phyloP scores from a whole-genome alignment of 139 green algal species.

The Picochlorum costavermella region DNA sequence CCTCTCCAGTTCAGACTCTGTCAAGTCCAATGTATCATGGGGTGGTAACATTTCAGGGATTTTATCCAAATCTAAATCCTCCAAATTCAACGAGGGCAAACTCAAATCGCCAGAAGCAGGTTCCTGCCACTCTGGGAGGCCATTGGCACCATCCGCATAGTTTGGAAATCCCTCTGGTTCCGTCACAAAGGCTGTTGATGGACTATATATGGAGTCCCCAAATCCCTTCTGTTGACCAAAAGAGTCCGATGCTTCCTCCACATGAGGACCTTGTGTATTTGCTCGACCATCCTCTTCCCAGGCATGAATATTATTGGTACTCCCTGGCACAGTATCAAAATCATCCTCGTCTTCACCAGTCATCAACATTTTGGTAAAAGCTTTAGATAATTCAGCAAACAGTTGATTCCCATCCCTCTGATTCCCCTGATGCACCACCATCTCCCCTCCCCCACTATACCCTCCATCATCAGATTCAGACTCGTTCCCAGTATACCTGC shows the following conservation, averaged over 20 bases:
- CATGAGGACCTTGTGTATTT: not conserved
- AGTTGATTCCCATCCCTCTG: slow-evolving; percentile 8
- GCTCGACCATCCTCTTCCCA: slow-evolving; percentile 10
- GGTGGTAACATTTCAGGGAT: slow-evolving; percentile 9
- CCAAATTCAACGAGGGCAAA: slow-evolving; percentile 10
- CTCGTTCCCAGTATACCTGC: not conserved
- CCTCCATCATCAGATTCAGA: slow-evolving; percentile 8
- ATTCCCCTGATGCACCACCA: slow-evolving; percentile 6
- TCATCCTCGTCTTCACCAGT: not conserved
- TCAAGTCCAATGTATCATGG: not conserved
- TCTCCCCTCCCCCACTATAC: slow-evolving; percentile 4
- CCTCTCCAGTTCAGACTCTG: not conserved
- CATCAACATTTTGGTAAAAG: slow-evolving; percentile 26
- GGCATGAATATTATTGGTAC: not conserved
- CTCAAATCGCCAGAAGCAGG: not conserved
- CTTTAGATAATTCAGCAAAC: slow-evolving; percentile 23
- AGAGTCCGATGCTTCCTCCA: not conserved
- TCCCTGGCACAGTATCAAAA: not conserved
- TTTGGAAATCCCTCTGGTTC: not conserved
- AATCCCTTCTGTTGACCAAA: not conserved
- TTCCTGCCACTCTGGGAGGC: not conserved
- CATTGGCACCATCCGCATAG: not conserved
- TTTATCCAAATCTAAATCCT: slow-evolving; percentile 9
- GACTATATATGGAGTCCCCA: not conserved
- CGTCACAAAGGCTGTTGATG: not conserved